Base-by-base conservation (phyloP, 257 asterid species). In the Paraleonurus japonicus region DNA sequence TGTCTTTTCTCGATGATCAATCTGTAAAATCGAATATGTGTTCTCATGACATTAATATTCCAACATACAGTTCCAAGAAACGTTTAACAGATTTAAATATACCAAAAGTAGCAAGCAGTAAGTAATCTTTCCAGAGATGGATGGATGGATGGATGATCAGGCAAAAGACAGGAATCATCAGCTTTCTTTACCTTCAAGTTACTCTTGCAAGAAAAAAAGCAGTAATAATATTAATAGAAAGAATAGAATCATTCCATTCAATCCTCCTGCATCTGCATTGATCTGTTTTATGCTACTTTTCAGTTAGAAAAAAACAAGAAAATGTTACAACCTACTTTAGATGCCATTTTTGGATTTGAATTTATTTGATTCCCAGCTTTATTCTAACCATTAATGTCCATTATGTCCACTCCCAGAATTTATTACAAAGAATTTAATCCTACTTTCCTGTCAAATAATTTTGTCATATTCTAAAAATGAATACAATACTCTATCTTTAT, bases 101-200 rank as follows among this genome's bases (percentile, higher is more conserved):
- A 35, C 19, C 10, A 16, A 72, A 63, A 72, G 65, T 13, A 28
- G 69, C 26, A 13, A n/a, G 69, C 22, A 60, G 61, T 11, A 19
- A 32, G 61, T 28, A 28, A 45, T 45, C 15, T 30, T 71, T 16
- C 10, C 22, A 61, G n/a, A n/a, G n/a, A n/a, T n/a, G n/a, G n/a
- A n/a, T n/a, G n/a, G 33, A 62, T 22, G 66, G 70, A 35, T 33
- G 72, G 70, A 51, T 35, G 10, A 65, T 65, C 27, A 26, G 61
- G 22, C 23, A 47, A 59, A 24, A 59, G 64, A 12, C 58, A 67
- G 23, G 73, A 57, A 65, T 57, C 61, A 65, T 45, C 54, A 47
- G 48, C 15, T 59, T 59, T 47, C 79, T 67, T 67, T 75, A 32
- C 5, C 73, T 74, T 65, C 73, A 74, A 61, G 73, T 53, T 54